These are phyloP conservation scores for Cyberlindnera suaveolens DNA, from an alignment of 805 yeast species.

Conservation along the genomic window DNA sequence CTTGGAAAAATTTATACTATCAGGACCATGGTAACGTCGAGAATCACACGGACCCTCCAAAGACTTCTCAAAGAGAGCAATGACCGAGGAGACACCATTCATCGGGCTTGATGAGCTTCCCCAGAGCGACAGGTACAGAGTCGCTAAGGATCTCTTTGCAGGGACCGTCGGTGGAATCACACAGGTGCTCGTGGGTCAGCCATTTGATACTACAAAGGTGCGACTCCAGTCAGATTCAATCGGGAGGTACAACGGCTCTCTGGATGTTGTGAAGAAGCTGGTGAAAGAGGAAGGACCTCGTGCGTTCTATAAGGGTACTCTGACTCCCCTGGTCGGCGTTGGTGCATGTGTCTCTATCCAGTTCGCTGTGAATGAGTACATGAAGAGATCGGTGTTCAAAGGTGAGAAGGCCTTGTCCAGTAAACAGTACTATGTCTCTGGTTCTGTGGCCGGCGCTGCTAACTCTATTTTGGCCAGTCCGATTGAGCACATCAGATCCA, in stretches of 20 bases:
- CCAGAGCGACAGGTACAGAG: constrained; percentile 16
- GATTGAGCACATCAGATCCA: constrained; percentile 89
- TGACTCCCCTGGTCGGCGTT: constrained; percentile 92
- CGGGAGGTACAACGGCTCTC: constrained; percentile 66
- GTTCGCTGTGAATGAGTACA: constrained; percentile 89
- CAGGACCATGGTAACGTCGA: neutral
- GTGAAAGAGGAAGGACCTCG: constrained; percentile 72
- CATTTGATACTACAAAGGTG: constrained; percentile 93
- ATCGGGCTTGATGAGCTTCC: constrained; percentile 7
- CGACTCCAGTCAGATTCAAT: constrained; percentile 70
- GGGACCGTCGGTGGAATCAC: constrained; percentile 96
- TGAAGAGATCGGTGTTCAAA: constrained; percentile 70
- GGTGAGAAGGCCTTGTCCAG: constrained; percentile 38
- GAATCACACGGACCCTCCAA: neutral
- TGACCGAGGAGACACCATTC: constrained; percentile 14
- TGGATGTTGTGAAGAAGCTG: constrained; percentile 70
- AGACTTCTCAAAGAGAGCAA: neutral
- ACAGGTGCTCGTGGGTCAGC: constrained; percentile 93
- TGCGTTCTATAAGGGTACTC: constrained; percentile 90
- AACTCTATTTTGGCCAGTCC: constrained; percentile 89
- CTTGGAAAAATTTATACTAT: too few species aligned
- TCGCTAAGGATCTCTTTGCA: constrained; percentile 35
- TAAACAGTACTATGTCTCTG: constrained; percentile 71
- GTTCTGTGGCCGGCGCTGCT: constrained; percentile 88
- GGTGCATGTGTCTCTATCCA: constrained; percentile 97